Conservation (phyloP, 2,329 filamentous ascomycete species). For the Fusarium gaditjirri region DNA sequence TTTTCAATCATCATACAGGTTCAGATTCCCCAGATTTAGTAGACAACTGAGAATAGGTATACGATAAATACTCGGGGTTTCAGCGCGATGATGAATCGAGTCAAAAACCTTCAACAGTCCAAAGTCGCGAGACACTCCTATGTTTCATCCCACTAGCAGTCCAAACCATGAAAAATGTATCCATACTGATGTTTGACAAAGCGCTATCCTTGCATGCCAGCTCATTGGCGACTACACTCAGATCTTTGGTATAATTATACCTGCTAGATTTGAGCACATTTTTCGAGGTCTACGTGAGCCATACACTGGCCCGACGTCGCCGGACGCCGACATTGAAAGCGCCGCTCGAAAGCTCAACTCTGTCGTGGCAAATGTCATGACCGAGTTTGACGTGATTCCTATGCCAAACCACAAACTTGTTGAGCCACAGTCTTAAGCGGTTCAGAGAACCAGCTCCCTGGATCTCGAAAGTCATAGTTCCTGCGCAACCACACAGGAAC, state of each 20-base stretch:
- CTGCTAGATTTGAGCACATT: neutral
- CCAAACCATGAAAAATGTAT: rapidly evolving
- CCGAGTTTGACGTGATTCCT: neutral
- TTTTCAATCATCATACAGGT: neutral
- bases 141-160: rapidly evolving
- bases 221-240: neutral
- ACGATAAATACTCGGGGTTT: neutral
- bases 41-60: neutral
- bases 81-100: too few relatives aligned
- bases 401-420: neutral
- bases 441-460: neutral
- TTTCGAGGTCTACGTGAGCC: neutral
- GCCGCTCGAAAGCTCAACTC: neutral
- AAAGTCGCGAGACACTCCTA: neutral
- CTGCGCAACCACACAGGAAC: neutral
- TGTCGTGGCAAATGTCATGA: too few relatives aligned
- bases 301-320: neutral
- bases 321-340: neutral
- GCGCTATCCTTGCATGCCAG: neutral
- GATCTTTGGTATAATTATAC: neutral
- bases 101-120: too few relatives aligned
- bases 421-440: neutral
- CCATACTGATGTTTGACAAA: too few relatives aligned
- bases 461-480: neutral
- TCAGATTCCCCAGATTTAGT: too few relatives aligned